Conservation (phyloP, 1,284 basidiomycete genomes). For the Hemileia vastatrix region DNA sequence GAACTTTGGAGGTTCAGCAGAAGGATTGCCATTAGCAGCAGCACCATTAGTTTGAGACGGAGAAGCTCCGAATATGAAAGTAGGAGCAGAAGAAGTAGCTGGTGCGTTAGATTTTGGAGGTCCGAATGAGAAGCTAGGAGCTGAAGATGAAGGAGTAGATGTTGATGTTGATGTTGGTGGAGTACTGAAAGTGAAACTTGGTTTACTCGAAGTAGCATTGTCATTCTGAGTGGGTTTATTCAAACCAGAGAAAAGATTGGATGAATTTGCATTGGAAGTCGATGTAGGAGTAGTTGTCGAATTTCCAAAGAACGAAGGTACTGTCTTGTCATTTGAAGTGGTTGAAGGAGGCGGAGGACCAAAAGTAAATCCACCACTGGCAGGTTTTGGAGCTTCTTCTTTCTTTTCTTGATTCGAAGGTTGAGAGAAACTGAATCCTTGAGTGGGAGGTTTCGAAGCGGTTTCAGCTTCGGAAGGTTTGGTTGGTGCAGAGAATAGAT, state of each 20-base stretch:
- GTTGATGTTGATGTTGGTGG: background rate
- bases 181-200: conserved; percentile 2
- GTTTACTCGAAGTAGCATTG: background rate
- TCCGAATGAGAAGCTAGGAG: background rate
- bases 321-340: background rate
- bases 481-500: background rate
- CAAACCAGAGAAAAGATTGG: background rate
- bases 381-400: background rate
- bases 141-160: background rate
- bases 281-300: background rate
- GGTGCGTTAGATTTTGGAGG: background rate
- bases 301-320: background rate
- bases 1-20: background rate
- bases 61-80: background rate
- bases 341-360: background rate
- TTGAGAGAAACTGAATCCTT: background rate
- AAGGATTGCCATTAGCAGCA: background rate
- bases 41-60: background rate
- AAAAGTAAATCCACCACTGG: background rate
- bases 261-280: background rate
- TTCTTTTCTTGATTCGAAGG: background rate
- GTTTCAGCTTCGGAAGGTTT: background rate
- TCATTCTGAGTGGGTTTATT: background rate
- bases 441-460: background rate
- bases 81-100: background rate